Conservation (phyloP, 768 basidiomycete species). For the Suillus variegatus region DNA sequence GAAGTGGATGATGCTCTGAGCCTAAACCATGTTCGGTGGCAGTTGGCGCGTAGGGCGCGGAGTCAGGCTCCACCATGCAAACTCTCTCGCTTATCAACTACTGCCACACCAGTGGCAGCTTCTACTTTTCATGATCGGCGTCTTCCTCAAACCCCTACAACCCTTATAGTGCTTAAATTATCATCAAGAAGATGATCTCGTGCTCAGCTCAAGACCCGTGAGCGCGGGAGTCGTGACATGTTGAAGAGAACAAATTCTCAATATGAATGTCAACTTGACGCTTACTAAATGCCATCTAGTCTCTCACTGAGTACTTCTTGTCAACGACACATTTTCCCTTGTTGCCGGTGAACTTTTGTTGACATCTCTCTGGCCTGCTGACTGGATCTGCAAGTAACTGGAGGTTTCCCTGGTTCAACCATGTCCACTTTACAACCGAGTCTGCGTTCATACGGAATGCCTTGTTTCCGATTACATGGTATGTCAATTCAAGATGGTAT, state of each 20-base stretch:
- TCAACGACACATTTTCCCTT: background rate
- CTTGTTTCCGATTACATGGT: background rate
- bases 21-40: background rate
- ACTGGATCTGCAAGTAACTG: background rate
- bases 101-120: background rate
- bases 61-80: background rate
- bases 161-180: background rate
- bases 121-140: slow-evolving; percentile 1
- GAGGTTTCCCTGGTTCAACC: background rate
- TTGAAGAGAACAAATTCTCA: background rate
- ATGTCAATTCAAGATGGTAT: background rate
- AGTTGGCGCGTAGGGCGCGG: too few species aligned
- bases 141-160: background rate
- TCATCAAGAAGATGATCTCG: background rate
- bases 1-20: background rate
- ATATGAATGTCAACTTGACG: background rate
- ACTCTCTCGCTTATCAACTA: background rate
- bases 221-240: background rate
- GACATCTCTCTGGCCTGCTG: background rate
- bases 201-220: background rate
- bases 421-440: background rate
- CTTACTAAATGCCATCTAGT: background rate
- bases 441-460: slow-evolving; percentile 2
- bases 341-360: background rate
- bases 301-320: background rate